Percentiles rank a stretch among this genome's conserved stretches.
Evolutionary conservation across 1,284 basidiomycete genomes (phyloP).

Genomic region (Tilletia setariae): DNA sequence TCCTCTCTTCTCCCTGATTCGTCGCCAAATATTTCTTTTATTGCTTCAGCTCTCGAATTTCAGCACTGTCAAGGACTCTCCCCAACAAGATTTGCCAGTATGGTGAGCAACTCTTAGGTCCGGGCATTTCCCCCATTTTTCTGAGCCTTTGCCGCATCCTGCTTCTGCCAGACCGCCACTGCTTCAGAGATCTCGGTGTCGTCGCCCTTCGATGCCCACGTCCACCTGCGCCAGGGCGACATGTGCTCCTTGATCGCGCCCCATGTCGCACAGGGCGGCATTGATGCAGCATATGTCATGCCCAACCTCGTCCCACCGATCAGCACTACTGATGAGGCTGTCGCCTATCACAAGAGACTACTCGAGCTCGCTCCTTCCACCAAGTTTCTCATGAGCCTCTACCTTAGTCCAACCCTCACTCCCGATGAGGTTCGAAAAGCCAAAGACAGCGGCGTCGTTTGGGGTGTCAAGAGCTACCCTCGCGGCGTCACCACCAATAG

Average conservation of each 20-base stretch:
- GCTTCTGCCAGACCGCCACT: not conserved
- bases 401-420: constrained; percentile 84
- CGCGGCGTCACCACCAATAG: constrained; percentile 97
- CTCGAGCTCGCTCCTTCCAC: constrained; percentile 72
- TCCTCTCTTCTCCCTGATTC: too few relatives aligned
- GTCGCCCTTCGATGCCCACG: constrained; percentile 69
- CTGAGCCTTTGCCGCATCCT: too few relatives aligned
- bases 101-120: too few relatives aligned
- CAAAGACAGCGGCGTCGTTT: constrained; percentile 24
- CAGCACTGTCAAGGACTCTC: too few relatives aligned
- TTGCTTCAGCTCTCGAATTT: too few relatives aligned
- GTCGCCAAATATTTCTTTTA: too few relatives aligned
- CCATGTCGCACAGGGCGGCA: constrained; percentile 84
- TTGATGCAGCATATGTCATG: constrained; percentile 94
- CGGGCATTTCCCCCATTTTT: too few relatives aligned
- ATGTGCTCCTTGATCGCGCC: constrained; percentile 76
- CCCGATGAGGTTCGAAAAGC: constrained; percentile 83
- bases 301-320: constrained; percentile 93
- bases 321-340: constrained; percentile 75
- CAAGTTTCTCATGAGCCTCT: constrained; percentile 92
- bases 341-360: constrained; percentile 75
- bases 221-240: constrained; percentile 86
- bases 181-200: constrained; percentile 23
- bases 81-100: too few relatives aligned
- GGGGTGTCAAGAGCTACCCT: constrained; percentile 93